Percentiles rank a stretch among this genome's conserved stretches.
These are phyloP conservation scores for Fusarium incarnatum DNA, from an alignment of 2,329 filamentous ascomycete genomes.

Conservation along the genomic window DNA sequence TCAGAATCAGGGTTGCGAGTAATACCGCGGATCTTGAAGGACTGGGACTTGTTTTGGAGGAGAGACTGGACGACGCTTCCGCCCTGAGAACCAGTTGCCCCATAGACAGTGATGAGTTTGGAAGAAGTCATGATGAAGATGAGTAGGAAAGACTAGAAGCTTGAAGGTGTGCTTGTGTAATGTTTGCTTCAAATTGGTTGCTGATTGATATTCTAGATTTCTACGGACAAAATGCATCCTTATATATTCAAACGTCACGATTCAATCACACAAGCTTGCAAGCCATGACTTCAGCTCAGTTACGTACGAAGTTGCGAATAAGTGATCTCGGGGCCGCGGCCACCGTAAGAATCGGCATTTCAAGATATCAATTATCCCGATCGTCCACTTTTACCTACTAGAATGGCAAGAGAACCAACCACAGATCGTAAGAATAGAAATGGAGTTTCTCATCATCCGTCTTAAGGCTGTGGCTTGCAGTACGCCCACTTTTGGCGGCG, in stretches of 20 bases:
- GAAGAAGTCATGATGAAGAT: constrained; percentile 40
- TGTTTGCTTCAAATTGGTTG: constrained; percentile 1
- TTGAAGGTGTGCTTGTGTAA: constrained; percentile 5
- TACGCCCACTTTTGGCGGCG: constrained; percentile 6
- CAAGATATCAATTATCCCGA: constrained; percentile 32
- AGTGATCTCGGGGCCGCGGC: constrained; percentile 21
- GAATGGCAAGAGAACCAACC: constrained; percentile 7
- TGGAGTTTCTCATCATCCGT: constrained; percentile 36
- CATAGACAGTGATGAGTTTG: constrained; percentile 50
- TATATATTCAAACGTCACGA: constrained; percentile 29
- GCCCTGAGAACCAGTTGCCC: constrained; percentile 50
- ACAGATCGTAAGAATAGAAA: constrained; percentile 1
- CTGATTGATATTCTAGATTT: constrained; percentile 14
- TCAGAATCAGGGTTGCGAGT: constrained; percentile 47
- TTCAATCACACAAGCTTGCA: constrained; percentile 10
- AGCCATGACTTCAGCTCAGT: neutral
- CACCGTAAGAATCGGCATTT: constrained; percentile 22
- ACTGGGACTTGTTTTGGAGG: constrained; percentile 45
- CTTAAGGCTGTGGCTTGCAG: constrained; percentile 34
- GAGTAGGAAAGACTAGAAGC: neutral
- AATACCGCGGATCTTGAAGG: constrained; percentile 47
- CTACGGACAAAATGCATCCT: neutral
- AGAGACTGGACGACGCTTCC: constrained; percentile 49
- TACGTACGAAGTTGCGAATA: constrained; percentile 3
- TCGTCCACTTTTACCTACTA: neutral